Evolutionary conservation across 805 yeast genomes (phyloP), one percentile per base, ranked within the genome.

Genomic region (Myxozyma udenii): DNA sequence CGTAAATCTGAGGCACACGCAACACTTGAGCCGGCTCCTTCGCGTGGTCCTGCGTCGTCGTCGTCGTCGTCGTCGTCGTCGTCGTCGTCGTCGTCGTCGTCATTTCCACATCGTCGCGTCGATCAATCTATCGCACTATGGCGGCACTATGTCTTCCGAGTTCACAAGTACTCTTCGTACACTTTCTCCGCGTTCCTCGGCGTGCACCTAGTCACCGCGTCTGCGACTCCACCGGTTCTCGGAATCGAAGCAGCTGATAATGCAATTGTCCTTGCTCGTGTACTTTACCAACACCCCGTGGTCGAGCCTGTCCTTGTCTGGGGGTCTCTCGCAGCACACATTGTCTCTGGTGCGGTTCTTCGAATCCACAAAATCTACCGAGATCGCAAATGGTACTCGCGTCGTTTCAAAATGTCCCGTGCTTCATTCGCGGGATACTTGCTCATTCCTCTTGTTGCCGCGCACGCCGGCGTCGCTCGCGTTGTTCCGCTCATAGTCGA

Each of bases 91-190:
- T 9, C 33, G 9, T 9, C 33, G 12, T 9, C 33, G 33, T 9
- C 33, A 9, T 14, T 14, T 14, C 12, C 33, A 28, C 33, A 28
- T 28, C n/a, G n/a, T n/a, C n/a, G n/a, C n/a, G n/a, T n/a, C n/a
- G 33, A 14, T 14, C 12, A 28, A 14, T 9, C 33, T 19, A 18
- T 37, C 41, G 23, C 4, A 4, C 41, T 36, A 11, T 56, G 54
- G 53, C 53, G 50, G 22, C 50, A 45, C 24, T 48, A 51, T 25
- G 45, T 59, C 7, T 45, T 41, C 25, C 25, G 41, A 12, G 37
- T 68, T 0, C 93, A 85, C 66, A 78, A 78, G 62, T 81, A 78
- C 65, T 77, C 86, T 12, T 80, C 86, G 0, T 74, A 79, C 44
- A 71, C 80, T 7, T 79, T 85, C 63, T 63, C 76, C 0, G 67